phyloP scores from a whole-genome alignment of 2,329 filamentous ascomycete species.

The Zymoseptoria tritici region DNA sequence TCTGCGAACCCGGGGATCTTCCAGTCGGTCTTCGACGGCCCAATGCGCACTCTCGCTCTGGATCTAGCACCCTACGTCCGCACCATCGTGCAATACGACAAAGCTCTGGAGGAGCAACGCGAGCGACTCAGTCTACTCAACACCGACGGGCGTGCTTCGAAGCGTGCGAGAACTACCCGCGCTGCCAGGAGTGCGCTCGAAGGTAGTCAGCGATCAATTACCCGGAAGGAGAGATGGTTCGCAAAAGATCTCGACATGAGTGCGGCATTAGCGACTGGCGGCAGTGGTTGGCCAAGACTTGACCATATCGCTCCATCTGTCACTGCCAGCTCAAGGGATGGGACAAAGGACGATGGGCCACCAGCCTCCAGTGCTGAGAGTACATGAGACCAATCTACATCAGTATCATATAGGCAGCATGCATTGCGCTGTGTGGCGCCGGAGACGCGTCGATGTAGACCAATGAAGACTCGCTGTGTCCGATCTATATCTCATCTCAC shows the following conservation, averaged over 20 bases:
- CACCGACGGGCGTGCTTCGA: conserved; percentile 40
- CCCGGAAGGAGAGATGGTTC: conserved; percentile 68
- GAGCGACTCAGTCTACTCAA: conserved; percentile 53
- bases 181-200: conserved; percentile 71
- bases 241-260: conserved; percentile 51
- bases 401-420: neutral
- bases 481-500: conserved; percentile 35
- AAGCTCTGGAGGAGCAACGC: conserved; percentile 61
- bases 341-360: conserved; percentile 1
- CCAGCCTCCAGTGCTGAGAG: conserved; percentile 8
- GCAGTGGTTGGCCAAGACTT: conserved; percentile 31
- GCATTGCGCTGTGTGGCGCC: neutral
- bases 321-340: neutral
- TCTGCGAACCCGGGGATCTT: conserved; percentile 42
- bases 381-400: neutral
- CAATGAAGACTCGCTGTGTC: neutral
- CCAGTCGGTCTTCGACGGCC: conserved; percentile 70
- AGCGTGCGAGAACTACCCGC: conserved; percentile 62
- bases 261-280: conserved; percentile 57
- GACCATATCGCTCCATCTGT: neutral
- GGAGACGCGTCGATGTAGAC: neutral
- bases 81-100: conserved; percentile 70
- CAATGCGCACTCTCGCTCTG: conserved; percentile 55
- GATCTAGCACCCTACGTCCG: conserved; percentile 91
- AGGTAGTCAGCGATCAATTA: conserved; percentile 54